A percentile compares a stretch with the other conserved stretches of the same genome.
Evolutionary conservation across 495 filamentous ascomycete genomes (phyloP).

Genomic region (Aspergillus bridgeri): DNA sequence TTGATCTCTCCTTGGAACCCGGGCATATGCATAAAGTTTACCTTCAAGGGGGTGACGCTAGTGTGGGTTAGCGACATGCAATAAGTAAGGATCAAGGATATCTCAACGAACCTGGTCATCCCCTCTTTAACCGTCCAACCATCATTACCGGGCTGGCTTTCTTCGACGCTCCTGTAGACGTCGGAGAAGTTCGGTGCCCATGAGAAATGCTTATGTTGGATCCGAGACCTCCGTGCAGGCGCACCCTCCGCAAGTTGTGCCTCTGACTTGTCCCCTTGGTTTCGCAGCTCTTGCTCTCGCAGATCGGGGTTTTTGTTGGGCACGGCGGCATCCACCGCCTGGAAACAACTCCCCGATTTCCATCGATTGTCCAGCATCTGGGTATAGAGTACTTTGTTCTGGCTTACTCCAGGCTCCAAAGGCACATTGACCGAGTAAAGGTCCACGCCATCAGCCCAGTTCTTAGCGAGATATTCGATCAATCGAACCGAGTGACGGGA

Average conservation of each 20-base stretch:
- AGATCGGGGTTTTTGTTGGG: conserved; percentile 33
- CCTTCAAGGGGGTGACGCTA: conserved; percentile 86
- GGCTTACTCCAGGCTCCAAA: conserved; percentile 62
- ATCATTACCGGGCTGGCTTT: conserved; percentile 80
- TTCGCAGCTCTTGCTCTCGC: conserved; percentile 64
- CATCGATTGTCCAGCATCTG: conserved; percentile 85
- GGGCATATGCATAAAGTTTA: conserved; percentile 85
- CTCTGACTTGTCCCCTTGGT: conserved; percentile 49
- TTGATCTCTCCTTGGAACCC: conserved; percentile 72
- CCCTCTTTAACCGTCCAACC: conserved; percentile 90
- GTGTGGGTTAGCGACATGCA: conserved; percentile 12
- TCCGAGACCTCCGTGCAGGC: conserved; percentile 33
- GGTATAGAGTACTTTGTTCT: conserved; percentile 71
- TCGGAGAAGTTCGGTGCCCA: conserved; percentile 88
- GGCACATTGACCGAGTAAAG: conserved; percentile 89
- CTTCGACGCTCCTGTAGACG: conserved; percentile 79
- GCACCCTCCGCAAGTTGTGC: conserved; percentile 15
- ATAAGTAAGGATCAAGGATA: background rate
- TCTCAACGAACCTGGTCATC: conserved; percentile 71
- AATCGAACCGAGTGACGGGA: conserved; percentile 65
- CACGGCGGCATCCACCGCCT: conserved; percentile 56
- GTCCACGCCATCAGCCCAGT: conserved; percentile 75
- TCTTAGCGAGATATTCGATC: conserved; percentile 69
- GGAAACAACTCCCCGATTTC: conserved; percentile 77
- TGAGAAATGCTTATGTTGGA: conserved; percentile 81